Evolutionary conservation across 129 eudicot genomes (phyloP).

Genomic region (Daucus carota): DNA sequence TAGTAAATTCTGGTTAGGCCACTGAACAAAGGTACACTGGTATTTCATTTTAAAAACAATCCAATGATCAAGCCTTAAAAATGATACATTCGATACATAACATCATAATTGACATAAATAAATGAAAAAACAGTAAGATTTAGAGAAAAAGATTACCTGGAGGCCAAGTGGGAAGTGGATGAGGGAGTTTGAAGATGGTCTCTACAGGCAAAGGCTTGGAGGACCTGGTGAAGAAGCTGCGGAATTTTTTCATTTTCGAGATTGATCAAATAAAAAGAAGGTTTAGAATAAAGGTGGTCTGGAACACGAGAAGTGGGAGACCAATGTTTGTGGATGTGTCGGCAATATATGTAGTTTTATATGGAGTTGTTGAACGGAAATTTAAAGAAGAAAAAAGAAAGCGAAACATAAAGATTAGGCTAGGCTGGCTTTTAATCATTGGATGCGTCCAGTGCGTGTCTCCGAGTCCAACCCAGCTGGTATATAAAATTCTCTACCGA

Average conservation of each 20-base stretch:
- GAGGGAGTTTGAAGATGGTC: slow-evolving; percentile 53
- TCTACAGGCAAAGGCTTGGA: slow-evolving; percentile 47
- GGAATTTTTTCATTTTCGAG: neutral
- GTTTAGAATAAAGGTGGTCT: neutral
- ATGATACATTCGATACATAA: neutral
- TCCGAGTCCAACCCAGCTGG: too few species aligned
- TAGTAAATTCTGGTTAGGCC: too few species aligned
- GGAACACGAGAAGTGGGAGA: too few species aligned
- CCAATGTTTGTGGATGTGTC: slow-evolving; percentile 4
- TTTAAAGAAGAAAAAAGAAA: neutral
- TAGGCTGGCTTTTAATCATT: neutral
- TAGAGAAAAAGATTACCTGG: slow-evolving; percentile 34
- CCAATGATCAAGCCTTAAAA: neutral
- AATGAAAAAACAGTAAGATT: neutral
- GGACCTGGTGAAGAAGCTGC: slow-evolving; percentile 20
- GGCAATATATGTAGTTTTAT: neutral
- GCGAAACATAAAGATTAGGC: neutral
- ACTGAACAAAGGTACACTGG: too few species aligned
- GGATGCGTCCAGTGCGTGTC: neutral
- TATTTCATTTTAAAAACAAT: neutral
- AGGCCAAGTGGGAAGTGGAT: slow-evolving; percentile 63
- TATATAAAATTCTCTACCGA: too few species aligned
- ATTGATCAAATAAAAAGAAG: neutral
- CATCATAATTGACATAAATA: neutral
- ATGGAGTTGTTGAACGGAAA: neutral